These are phyloP conservation scores for Gynostemma pentaphyllum DNA, from an alignment of 306 rosid species.

Conservation along the genomic window DNA sequence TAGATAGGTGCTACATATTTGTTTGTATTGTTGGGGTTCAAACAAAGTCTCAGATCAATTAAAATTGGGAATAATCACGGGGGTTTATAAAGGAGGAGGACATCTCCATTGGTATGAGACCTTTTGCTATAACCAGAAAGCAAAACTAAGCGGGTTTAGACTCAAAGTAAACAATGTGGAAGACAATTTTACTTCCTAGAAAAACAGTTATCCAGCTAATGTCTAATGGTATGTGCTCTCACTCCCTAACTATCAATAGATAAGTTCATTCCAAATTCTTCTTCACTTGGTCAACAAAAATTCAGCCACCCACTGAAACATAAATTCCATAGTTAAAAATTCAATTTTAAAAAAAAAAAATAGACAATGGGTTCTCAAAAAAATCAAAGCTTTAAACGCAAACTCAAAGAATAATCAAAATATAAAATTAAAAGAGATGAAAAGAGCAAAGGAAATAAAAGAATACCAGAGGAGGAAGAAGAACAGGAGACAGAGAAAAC, in stretches of 20 bases:
- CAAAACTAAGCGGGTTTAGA: too few species aligned
- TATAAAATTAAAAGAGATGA: neutral
- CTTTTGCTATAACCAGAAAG: too few species aligned
- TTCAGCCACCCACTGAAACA: neutral
- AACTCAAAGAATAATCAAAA: neutral
- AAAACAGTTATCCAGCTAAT: neutral
- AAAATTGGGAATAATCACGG: too few species aligned
- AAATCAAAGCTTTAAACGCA: neutral
- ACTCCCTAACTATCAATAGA: neutral
- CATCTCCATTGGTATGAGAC: too few species aligned
- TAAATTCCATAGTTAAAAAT: neutral
- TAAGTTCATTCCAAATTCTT: neutral
- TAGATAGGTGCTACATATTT: neutral
- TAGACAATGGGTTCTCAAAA: neutral
- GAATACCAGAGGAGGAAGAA: slow-evolving; percentile 49
- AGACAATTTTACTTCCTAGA: neutral
- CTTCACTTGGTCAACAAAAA: neutral
- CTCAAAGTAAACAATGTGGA: too few species aligned
- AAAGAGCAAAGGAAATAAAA: neutral
- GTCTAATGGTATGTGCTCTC: neutral
- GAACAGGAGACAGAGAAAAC: slow-evolving; percentile 36
- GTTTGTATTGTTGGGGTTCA: too few species aligned
- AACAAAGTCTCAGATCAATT: too few species aligned
- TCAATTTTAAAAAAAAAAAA: neutral
- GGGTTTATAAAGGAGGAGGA: too few species aligned